Conservation (phyloP, 2,329 filamentous ascomycete species). For the Knoxdaviesia proteae region DNA sequence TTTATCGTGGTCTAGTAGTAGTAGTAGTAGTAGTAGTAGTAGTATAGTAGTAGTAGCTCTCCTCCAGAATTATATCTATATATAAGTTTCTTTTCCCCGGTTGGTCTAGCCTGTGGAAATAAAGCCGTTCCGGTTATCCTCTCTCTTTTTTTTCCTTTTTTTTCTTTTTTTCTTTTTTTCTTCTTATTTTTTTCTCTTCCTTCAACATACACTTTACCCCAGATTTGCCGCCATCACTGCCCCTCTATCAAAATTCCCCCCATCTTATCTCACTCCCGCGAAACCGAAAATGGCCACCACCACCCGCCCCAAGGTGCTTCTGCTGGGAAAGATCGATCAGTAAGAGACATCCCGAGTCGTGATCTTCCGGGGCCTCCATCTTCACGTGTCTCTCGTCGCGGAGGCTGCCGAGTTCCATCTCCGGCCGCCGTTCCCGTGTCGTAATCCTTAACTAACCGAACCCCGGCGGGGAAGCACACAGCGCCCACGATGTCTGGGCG, state of each 20-base stretch:
- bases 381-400: background rate
- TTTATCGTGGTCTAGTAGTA: too few species aligned
- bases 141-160: constrained; percentile 3
- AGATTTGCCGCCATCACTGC: background rate
- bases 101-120: too few species aligned
- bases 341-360: constrained; percentile 8
- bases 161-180: background rate
- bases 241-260: background rate
- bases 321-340: constrained; percentile 18
- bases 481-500: constrained; percentile 45
- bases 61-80: too few species aligned
- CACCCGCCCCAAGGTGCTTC: constrained; percentile 14
- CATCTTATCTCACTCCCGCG: background rate
- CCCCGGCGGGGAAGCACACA: constrained; percentile 11
- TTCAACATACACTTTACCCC: background rate
- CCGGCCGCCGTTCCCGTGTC: background rate
- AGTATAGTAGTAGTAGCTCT: too few species aligned
- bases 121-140: constrained; percentile 3
- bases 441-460: background rate
- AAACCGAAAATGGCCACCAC: constrained; percentile 6
- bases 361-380: background rate
- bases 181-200: background rate
- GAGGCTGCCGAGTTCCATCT: too few species aligned
- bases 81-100: too few species aligned
- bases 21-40: too few species aligned